These are phyloP conservation scores for Ogataea pini DNA, from an alignment of 805 yeast species.

Conservation along the genomic window DNA sequence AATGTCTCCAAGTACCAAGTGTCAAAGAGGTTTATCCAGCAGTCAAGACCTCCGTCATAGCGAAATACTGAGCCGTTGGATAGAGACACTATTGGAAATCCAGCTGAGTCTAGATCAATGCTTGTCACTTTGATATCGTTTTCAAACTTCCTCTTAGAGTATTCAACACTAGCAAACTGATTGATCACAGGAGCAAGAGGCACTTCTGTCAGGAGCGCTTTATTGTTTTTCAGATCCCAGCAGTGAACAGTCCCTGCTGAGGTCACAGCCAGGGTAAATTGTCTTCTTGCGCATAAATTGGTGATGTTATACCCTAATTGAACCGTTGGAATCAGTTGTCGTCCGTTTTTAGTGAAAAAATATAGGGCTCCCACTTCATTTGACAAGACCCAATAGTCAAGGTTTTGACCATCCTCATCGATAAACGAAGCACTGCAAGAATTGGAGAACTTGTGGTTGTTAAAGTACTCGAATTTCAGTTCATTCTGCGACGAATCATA, in stretches of 20 bases:
- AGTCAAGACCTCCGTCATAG: conserved; percentile 42
- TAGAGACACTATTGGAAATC: conserved; percentile 45
- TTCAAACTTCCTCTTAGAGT: conserved; percentile 26
- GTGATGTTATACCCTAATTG: conserved; percentile 53
- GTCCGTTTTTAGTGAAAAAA: conserved; percentile 47
- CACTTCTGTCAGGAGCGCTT: conserved; percentile 42
- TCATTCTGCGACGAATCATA: conserved; percentile 25
- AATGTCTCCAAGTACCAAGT: conserved; percentile 28
- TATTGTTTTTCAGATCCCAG: conserved; percentile 45
- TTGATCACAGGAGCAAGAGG: conserved; percentile 58
- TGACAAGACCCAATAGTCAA: conserved; percentile 55
- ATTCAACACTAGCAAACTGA: conserved; percentile 29
- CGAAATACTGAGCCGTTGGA: conserved; percentile 41
- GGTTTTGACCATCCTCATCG: conserved; percentile 44
- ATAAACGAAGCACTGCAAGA: conserved; percentile 31
- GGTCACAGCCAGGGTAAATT: conserved; percentile 46
- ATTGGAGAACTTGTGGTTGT: conserved; percentile 41
- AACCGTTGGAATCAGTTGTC: conserved; percentile 46
- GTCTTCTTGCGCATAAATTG: conserved; percentile 37
- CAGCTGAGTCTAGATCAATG: conserved; percentile 34
- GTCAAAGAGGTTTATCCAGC: conserved; percentile 53
- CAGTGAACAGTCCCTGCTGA: conserved; percentile 50
- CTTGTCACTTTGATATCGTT: conserved; percentile 23
- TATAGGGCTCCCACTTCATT: conserved; percentile 61
- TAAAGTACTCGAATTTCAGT: conserved; percentile 42